Conservation (phyloP, 352 stramenopile genomes). For the Pythium scleroteichum region DNA sequence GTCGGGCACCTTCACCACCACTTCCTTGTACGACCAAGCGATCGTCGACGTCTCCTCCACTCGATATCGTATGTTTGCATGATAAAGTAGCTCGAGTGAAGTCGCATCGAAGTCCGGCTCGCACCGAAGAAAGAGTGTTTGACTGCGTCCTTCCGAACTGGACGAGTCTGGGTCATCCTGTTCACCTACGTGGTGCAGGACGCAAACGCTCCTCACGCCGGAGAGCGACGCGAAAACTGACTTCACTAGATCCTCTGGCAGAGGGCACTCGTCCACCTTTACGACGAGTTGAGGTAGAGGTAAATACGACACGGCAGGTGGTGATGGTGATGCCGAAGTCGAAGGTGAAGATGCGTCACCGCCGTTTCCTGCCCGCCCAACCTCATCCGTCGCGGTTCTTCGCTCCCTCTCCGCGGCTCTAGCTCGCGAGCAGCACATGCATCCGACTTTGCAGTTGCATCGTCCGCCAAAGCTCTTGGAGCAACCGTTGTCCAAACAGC, state of each 20-base stretch:
- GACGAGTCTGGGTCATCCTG: background rate
- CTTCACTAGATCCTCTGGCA: background rate
- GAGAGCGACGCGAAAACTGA: background rate
- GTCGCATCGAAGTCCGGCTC: slow-evolving; percentile 32
- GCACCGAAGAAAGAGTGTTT: slow-evolving; percentile 34
- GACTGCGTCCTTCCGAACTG: background rate
- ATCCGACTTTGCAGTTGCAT: slow-evolving; percentile 62
- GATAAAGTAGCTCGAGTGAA: slow-evolving; percentile 30
- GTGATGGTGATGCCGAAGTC: background rate
- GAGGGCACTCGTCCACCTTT: background rate
- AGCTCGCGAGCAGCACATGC: slow-evolving; percentile 37
- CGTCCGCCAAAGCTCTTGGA: slow-evolving; percentile 56
- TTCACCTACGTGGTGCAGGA: background rate
- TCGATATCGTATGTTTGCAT: slow-evolving; percentile 32
- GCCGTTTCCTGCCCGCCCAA: background rate
- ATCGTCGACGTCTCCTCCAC: slow-evolving; percentile 42
- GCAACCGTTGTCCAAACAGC: slow-evolving; percentile 70
- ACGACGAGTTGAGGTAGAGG: background rate
- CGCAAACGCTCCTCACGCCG: slow-evolving; percentile 3
- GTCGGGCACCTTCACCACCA: slow-evolving; percentile 62
- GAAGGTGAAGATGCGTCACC: background rate
- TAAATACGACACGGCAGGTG: slow-evolving; percentile 1
- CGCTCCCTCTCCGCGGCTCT: slow-evolving; percentile 4
- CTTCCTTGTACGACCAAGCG: slow-evolving; percentile 57
- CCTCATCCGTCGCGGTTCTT: too few relatives aligned